These are phyloP conservation scores for Monosporascus sp. DNA, from an alignment of 2,329 filamentous ascomycete genomes.

Conservation along the genomic window DNA sequence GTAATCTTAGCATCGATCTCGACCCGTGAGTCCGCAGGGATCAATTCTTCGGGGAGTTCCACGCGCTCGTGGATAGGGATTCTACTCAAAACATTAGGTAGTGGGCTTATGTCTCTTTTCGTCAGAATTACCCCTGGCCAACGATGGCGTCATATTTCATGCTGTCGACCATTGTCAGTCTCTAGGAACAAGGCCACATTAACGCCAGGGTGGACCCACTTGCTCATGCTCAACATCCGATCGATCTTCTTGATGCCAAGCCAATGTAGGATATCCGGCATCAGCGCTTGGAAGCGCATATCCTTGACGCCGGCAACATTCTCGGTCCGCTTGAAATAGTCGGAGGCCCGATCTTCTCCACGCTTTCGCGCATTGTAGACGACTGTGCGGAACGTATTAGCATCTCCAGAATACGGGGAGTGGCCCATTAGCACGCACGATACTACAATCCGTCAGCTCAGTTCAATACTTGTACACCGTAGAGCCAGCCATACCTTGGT, in stretches of 20 bases:
- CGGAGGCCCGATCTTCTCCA: constrained; percentile 72
- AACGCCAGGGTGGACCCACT: constrained; percentile 48
- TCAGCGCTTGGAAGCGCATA: constrained; percentile 96
- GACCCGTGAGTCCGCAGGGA: constrained; percentile 90
- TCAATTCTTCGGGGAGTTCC: constrained; percentile 88
- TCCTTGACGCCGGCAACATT: constrained; percentile 95
- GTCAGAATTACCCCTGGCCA: constrained; percentile 59
- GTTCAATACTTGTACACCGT: constrained; percentile 13
- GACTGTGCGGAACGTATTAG: constrained; percentile 32
- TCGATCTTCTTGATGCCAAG: constrained; percentile 98
- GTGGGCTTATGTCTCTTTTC: constrained; percentile 10
- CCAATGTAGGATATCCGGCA: constrained; percentile 98
- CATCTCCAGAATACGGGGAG: constrained; percentile 16
- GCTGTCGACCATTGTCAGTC: constrained; percentile 39
- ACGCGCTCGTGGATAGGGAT: constrained; percentile 87
- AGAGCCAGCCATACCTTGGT: constrained; percentile 65
- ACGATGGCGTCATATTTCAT: constrained; percentile 92
- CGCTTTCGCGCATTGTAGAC: constrained; percentile 79
- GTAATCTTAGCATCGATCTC: constrained; percentile 99
- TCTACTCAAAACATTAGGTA: constrained; percentile 33
- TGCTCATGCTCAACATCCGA: constrained; percentile 97
- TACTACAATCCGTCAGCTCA: constrained; percentile 36
- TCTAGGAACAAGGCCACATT: constrained; percentile 7
- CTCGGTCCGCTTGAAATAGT: constrained; percentile 97
- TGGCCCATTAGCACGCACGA: constrained; percentile 31